Base-by-base conservation (phyloP, 2,329 filamentous ascomycete genomes). In the Westerdykella aurantiaca region DNA sequence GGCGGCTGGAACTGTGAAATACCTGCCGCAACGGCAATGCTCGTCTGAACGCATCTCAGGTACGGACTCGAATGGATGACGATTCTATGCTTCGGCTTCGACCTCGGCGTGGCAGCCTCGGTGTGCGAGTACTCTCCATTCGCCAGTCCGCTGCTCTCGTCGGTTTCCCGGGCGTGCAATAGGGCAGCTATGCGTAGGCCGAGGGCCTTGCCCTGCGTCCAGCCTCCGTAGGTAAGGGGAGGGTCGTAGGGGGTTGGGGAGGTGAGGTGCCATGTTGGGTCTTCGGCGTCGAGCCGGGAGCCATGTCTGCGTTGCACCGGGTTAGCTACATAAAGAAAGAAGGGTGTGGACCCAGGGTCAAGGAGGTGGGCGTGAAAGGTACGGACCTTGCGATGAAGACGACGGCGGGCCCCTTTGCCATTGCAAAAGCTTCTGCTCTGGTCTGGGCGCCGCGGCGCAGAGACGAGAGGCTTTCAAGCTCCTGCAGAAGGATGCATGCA, bases 181-280 rank as follows among this genome's bases (percentile, higher is more conserved):
- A 95, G 80, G 55, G 76, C 82, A n/a, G 81, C 85, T 50, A 98
- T 96, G 48, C 88, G 83, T 48, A 82, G 77, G 13, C 93, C 93
- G 18, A 96, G 79, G 5, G 83, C 81, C 56, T 86, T 83, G 42
- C 86, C 84, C 68, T 97, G 93, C 12, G 84, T 80, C 86, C 93
- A 96, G 52, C 93, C 93, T 55, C 88, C 87, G 63, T 96, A 97
- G 2, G 90, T 95, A 45, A 98, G 76, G 39, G 93, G 93, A 53
- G 93, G 88, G 54, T 98, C 91, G 73, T 97, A 98, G 2, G 93
- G 93, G 5, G 88, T 90, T 1, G 90, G 86, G 5, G 93, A 95
- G 23, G 86, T 86, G 43, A 95, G 78, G 67, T 96, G 88, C 93
- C 93, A 98, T 67, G 88, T 82, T 65, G 90, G 89, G 75, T 98